phyloP scores from a whole-genome alignment of 257 asterid species.

The Solanum okadae region DNA sequence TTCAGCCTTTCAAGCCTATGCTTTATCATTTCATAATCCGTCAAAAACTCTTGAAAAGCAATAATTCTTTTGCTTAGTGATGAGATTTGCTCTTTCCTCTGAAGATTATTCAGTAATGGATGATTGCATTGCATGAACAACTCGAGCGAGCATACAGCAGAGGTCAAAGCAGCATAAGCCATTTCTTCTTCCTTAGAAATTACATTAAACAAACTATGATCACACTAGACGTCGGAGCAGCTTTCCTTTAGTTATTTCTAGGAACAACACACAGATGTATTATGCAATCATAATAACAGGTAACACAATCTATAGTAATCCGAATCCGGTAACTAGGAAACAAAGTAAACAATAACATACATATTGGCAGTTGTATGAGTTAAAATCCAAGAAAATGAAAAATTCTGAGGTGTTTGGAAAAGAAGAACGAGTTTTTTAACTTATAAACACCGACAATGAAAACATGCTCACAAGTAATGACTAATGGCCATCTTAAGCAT shows the following conservation, averaged over 20 bases:
- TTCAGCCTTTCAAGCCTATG: not conserved
- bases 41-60: constrained; percentile 9
- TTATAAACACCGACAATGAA: not conserved
- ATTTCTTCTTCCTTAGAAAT: not conserved
- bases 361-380: not conserved
- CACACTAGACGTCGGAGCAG: not conserved
- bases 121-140: not conserved
- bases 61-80: constrained; percentile 1
- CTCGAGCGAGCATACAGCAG: constrained; percentile 10
- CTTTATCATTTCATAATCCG: constrained; percentile 1
- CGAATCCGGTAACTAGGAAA: not conserved
- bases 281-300: not conserved
- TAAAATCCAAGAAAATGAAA: not conserved
- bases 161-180: constrained; percentile 22
- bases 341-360: not conserved
- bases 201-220: not conserved
- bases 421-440: not conserved
- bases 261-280: not conserved
- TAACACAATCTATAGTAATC: not conserved
- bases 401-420: not conserved
- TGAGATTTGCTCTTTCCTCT: not conserved
- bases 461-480: not conserved
- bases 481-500: not conserved
- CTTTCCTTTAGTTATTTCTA: not conserved
- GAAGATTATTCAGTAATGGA: not conserved